Conservation (phyloP, 2,329 filamentous ascomycete genomes). For the Dryadomyces quercivorus region DNA sequence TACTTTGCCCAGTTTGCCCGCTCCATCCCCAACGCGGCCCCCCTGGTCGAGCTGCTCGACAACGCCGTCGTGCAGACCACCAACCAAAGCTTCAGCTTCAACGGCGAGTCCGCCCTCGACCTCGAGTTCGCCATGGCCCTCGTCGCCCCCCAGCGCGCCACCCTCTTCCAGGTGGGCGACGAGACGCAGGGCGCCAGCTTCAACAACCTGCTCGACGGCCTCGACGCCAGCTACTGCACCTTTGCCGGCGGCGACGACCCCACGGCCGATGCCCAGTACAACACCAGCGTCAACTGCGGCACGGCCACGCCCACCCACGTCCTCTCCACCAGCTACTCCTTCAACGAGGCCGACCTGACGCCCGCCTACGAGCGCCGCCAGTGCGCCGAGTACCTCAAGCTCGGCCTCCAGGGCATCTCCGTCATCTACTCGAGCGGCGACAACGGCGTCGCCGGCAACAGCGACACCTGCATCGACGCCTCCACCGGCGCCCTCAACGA, state of each 20-base stretch:
- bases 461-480: slow-evolving; percentile 22
- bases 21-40: slow-evolving; percentile 24
- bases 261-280: slow-evolving; percentile 22
- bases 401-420: slow-evolving; percentile 38
- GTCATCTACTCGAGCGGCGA: slow-evolving; percentile 40
- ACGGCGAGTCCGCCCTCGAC: slow-evolving; percentile 24
- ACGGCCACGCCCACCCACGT: slow-evolving; percentile 33
- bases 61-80: slow-evolving; percentile 21
- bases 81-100: slow-evolving; percentile 25
- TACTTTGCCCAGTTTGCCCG: slow-evolving; percentile 34
- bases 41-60: slow-evolving; percentile 21
- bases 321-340: slow-evolving; percentile 40
- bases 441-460: slow-evolving; percentile 30
- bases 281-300: slow-evolving; percentile 31
- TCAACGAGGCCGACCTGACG: slow-evolving; percentile 37
- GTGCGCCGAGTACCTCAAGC: slow-evolving; percentile 45
- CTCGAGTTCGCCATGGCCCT: slow-evolving; percentile 28
- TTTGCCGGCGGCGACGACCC: slow-evolving; percentile 28
- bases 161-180: slow-evolving; percentile 35
- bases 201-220: slow-evolving; percentile 23
- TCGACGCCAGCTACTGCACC: slow-evolving; percentile 32
- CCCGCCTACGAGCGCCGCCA: slow-evolving; percentile 36
- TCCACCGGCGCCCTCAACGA: slow-evolving; percentile 17
- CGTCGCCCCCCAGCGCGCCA: slow-evolving; percentile 37
- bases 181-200: slow-evolving; percentile 18